phyloP scores from a whole-genome alignment of 2,329 filamentous ascomycete species.

The Pseudocercospora fuligena region DNA sequence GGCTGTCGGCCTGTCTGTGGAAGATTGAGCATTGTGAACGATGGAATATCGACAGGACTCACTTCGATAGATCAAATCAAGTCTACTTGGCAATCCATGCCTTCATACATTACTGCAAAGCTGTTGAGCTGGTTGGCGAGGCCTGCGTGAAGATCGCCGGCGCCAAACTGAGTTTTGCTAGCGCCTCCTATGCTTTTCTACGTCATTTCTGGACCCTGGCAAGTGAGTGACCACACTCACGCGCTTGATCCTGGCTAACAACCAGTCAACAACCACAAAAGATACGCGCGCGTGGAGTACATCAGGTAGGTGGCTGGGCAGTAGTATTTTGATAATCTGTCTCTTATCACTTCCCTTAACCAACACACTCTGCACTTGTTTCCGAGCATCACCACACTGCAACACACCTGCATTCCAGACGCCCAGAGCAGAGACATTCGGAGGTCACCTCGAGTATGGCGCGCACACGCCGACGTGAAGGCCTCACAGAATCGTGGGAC shows the following conservation, averaged over 20 bases:
- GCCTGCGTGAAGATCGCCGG: not conserved
- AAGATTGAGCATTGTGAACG: slow-evolving; percentile 1
- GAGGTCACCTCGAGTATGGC: slow-evolving; percentile 23
- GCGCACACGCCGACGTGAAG: slow-evolving; percentile 28
- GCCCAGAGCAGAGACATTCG: not conserved
- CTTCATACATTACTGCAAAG: not conserved
- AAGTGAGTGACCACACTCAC: slow-evolving; percentile 4
- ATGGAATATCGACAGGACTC: not conserved
- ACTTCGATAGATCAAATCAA: not conserved
- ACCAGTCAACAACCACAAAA: not conserved
- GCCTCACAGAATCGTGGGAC: slow-evolving; percentile 43
- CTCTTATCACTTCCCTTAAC: not conserved
- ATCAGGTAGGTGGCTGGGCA: slow-evolving; percentile 8
- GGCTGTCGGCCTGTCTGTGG: slow-evolving; percentile 34
- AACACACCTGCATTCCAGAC: not conserved
- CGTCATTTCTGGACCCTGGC: not conserved
- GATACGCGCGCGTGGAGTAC: slow-evolving; percentile 2
- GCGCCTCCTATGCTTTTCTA: not conserved
- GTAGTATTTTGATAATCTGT: not conserved
- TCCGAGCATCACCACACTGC: no score
- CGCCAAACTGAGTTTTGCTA: not conserved
- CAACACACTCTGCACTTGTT: not conserved
- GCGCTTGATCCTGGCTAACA: slow-evolving; percentile 1
- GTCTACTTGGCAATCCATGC: not conserved
- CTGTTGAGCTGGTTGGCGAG: not conserved